Percentiles rank a stretch among this genome's conserved stretches.
These are phyloP conservation scores for Annulohypoxylon moriforme DNA, from an alignment of 495 filamentous ascomycete genomes.

Conservation along the genomic window DNA sequence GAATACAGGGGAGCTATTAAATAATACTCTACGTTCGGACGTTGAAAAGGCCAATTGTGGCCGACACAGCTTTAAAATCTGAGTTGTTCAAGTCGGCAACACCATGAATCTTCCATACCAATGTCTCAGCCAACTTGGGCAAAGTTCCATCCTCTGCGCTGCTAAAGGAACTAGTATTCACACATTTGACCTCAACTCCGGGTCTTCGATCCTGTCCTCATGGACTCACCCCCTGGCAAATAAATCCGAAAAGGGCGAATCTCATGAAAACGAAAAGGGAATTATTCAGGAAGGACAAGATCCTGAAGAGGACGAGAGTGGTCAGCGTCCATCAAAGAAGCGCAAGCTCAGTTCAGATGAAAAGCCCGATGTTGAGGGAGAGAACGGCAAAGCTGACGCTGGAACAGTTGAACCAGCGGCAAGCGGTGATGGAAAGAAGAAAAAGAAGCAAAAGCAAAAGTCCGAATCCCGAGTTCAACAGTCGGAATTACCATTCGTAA, in stretches of 20 bases:
- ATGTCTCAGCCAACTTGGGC: slow-evolving; percentile 47
- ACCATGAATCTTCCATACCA: slow-evolving; percentile 65
- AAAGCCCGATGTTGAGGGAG: slow-evolving; percentile 21
- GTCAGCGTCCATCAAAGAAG: slow-evolving; percentile 44
- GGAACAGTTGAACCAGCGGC: slow-evolving; percentile 10
- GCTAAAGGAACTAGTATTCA: slow-evolving; percentile 67
- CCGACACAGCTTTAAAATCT: no score
- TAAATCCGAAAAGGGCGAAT: slow-evolving; percentile 30
- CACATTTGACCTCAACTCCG: slow-evolving; percentile 58
- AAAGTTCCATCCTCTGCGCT: slow-evolving; percentile 61
- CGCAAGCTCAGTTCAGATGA: slow-evolving; percentile 46
- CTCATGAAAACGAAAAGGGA: slow-evolving; percentile 7
- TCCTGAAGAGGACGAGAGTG: slow-evolving; percentile 36
- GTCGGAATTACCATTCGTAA: slow-evolving; percentile 61
- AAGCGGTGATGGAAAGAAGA: slow-evolving; percentile 23
- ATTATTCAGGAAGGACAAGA: slow-evolving; percentile 36
- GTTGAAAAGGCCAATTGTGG: background rate
- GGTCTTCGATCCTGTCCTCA: slow-evolving; percentile 61
- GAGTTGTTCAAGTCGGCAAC: slow-evolving; percentile 50
- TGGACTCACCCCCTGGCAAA: slow-evolving; percentile 54
- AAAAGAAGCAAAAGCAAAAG: slow-evolving; percentile 35
- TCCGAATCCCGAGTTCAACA: slow-evolving; percentile 17
- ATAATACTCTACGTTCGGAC: background rate
- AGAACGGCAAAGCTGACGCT: slow-evolving; percentile 20
- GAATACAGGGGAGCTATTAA: background rate